A percentile compares a stretch with the other conserved stretches of the same genome.
Evolutionary conservation across 1,284 basidiomycete species (phyloP).

Genomic region (Melanopsichium pennsylvanicum): DNA sequence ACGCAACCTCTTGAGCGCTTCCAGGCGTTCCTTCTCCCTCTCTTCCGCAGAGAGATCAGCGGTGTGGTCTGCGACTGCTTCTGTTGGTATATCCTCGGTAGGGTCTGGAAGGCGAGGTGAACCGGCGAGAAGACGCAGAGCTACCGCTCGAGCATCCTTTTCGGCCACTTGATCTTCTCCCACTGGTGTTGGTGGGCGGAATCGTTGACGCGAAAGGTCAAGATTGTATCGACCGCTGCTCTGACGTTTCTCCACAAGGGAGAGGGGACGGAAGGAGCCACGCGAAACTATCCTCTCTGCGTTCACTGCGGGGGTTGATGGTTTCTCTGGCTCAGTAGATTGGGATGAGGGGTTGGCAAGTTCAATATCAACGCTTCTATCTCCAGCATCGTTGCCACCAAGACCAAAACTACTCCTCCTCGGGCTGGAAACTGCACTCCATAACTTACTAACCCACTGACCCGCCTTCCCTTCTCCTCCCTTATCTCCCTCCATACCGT

Average conservation of each 20-base stretch:
- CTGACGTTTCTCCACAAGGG: slow-evolving; percentile 36
- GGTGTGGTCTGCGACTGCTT: not conserved
- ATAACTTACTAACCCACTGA: slow-evolving; percentile 43
- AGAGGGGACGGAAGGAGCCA: slow-evolving; percentile 29
- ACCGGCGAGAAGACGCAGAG: slow-evolving; percentile 31
- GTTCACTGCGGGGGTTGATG: not conserved
- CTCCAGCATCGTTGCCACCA: slow-evolving; percentile 9
- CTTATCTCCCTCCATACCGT: not conserved
- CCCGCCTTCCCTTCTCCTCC: slow-evolving; percentile 10
- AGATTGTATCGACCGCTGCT: slow-evolving; percentile 23
- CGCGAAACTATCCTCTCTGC: slow-evolving; percentile 16
- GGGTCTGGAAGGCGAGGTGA: slow-evolving; percentile 13
- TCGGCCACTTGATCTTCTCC: slow-evolving; percentile 36
- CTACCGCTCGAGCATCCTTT: slow-evolving; percentile 38
- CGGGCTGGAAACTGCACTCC: slow-evolving; percentile 24
- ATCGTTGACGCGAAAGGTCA: slow-evolving; percentile 10
- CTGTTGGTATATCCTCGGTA: not conserved
- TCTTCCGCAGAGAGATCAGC: slow-evolving; percentile 35
- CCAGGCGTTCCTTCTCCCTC: slow-evolving; percentile 34
- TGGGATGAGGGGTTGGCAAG: slow-evolving; percentile 25
- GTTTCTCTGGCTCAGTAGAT: too few species aligned
- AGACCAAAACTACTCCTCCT: slow-evolving; percentile 14
- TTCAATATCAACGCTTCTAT: slow-evolving; percentile 30
- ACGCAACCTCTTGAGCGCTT: slow-evolving; percentile 36
- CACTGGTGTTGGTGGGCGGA: slow-evolving; percentile 32